phyloP scores from a whole-genome alignment of 495 filamentous ascomycete genomes.

The Aspergillus haitiensis region DNA sequence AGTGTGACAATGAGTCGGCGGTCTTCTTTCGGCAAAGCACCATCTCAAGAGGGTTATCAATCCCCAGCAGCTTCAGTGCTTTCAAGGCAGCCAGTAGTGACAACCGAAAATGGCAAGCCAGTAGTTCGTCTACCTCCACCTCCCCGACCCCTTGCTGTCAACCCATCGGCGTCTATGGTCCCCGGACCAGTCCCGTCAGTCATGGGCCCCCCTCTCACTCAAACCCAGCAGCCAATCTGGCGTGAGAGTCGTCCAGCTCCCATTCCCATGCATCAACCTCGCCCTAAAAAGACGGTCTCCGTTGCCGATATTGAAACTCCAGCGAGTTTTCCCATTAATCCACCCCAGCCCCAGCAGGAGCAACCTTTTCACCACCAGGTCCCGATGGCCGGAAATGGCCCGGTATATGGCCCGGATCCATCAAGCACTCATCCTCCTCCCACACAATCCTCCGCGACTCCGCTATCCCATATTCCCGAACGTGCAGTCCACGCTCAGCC shows the following conservation, averaged over 20 bases:
- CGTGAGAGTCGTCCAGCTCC: slow-evolving; percentile 73
- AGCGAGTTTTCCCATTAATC: slow-evolving; percentile 64
- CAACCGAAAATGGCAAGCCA: slow-evolving; percentile 65
- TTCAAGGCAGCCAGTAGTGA: slow-evolving; percentile 59
- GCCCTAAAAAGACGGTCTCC: slow-evolving; percentile 91
- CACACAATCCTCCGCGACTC: slow-evolving; percentile 79
- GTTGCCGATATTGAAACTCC: slow-evolving; percentile 93
- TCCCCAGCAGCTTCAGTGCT: slow-evolving; percentile 78
- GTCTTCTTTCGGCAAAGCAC: slow-evolving; percentile 78
- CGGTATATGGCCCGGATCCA: slow-evolving; percentile 53
- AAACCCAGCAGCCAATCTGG: slow-evolving; percentile 66
- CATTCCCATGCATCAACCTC: slow-evolving; percentile 93
- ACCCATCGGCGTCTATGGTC: slow-evolving; percentile 30
- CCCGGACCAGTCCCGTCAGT: slow-evolving; percentile 19
- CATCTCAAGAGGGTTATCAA: slow-evolving; percentile 70
- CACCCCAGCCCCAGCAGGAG: slow-evolving; percentile 68
- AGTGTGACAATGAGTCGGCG: slow-evolving; percentile 88
- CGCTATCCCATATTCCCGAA: slow-evolving; percentile 91
- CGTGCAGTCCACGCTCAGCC: slow-evolving; percentile 88
- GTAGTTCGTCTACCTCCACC: slow-evolving; percentile 84
- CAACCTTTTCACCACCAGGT: slow-evolving; percentile 94
- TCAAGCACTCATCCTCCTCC: slow-evolving; percentile 68
- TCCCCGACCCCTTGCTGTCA: slow-evolving; percentile 37
- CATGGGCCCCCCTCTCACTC: slow-evolving; percentile 37
- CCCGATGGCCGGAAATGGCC: slow-evolving; percentile 64